phyloP scores from a whole-genome alignment of 1,284 basidiomycete genomes.

The Sanghuangporus sanghuang region DNA sequence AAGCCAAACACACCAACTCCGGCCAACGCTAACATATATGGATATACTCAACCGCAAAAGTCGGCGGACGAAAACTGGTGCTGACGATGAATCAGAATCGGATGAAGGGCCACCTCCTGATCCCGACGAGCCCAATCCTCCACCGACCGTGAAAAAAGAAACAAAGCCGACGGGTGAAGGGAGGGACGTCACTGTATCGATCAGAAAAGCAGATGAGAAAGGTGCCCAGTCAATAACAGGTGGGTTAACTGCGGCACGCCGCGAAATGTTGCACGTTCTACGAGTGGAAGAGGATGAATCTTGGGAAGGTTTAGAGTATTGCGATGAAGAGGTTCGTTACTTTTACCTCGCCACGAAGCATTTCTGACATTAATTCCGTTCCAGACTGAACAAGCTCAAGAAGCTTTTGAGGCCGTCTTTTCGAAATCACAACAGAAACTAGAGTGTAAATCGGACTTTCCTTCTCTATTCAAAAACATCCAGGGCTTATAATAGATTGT shows the following conservation, averaged over 20 bases:
- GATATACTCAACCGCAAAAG: constrained; percentile 62
- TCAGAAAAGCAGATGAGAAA: constrained; percentile 63
- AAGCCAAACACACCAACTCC: constrained; percentile 69
- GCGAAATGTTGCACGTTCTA: constrained; percentile 66
- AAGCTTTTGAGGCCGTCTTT: constrained; percentile 55
- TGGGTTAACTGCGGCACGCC: constrained; percentile 43
- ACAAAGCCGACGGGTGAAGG: constrained; percentile 46
- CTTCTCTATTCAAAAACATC: constrained; percentile 56
- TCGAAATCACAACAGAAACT: constrained; percentile 50
- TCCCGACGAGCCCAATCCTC: constrained; percentile 59
- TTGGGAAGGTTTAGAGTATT: constrained; percentile 61
- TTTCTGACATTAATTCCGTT: constrained; percentile 17
- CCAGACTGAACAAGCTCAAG: constrained; percentile 52
- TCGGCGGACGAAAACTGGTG: constrained; percentile 40
- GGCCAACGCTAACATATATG: constrained; percentile 74
- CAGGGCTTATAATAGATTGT: constrained; percentile 39
- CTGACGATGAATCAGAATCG: constrained; percentile 62
- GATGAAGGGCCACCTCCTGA: constrained; percentile 76
- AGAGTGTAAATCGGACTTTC: constrained; percentile 55
- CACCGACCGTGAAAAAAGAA: constrained; percentile 51
- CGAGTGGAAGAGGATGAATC: constrained; percentile 68
- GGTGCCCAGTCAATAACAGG: constrained; percentile 40
- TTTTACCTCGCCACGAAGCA: background rate
- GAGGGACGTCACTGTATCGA: constrained; percentile 71
- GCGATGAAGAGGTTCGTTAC: constrained; percentile 51